Base-by-base conservation (phyloP, 140 eudicot species). In the Bidens hawaiensis region DNA sequence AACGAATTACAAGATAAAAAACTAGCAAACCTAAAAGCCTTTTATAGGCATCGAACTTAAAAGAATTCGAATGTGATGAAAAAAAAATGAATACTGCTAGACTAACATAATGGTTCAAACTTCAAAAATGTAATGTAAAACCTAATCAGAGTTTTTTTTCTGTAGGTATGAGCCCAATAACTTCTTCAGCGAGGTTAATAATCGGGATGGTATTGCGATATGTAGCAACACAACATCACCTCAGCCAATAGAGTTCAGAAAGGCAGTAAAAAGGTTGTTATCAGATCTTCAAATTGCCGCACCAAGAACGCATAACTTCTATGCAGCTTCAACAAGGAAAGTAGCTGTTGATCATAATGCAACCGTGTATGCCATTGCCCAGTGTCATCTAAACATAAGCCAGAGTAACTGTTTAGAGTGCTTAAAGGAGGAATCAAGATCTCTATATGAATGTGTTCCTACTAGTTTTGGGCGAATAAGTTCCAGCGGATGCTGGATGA, bases 351-450 rank as follows among this genome's bases (percentile, higher is more conserved):
- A 67, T n/a, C n/a, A n/a, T 19, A 70, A 52, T 18, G 30, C 26
- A 34, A 76, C 74, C 0, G 60, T 74, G 6, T 83, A 83, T 31
- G 90, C 71, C 9, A 76, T 78, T 31, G 89, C 85, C 6, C 89
- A 78, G 33, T 82, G 89, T 59, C 77, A 78, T 31, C 73, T 67
- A 72, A 67, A 80, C 13, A 23, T 75, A n/a, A 78, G 64, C 49
- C 67, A 41, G 42, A 72, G 71, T 17, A 66, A 55, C 19, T 82
- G 89, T 53, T 62, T 16, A 53, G 82, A 68, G 40, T 82, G 89
- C 80, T 72, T 82, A 67, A 30, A 62, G 34, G 49, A 60, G 54
- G 78, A 77, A 24, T 31, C 64, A 18, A 3, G 4, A 9, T 68
- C 72, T 23, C 71, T 82, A 33, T 12, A 52, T 15, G 38, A 45